Evolutionary conservation across 352 stramenopile genomes (phyloP).

Genomic region (Phytophthora hibernalis): DNA sequence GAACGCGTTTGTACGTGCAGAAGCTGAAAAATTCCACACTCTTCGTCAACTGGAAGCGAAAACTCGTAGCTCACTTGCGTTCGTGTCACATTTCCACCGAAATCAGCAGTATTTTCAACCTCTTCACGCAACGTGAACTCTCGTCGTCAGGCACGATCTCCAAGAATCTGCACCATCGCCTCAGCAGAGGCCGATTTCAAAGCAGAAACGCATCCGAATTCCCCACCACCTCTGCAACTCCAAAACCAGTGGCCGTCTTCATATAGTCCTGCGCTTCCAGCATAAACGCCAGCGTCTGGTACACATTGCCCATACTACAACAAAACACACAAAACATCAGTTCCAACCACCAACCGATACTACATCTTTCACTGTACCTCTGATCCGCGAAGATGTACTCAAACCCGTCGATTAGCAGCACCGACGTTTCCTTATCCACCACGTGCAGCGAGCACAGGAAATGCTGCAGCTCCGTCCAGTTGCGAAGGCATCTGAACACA

Average conservation of each 20-base stretch:
- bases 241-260: conserved; percentile 41
- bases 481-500: conserved; percentile 50
- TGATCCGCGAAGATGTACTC: conserved; percentile 60
- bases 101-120: conserved; percentile 17
- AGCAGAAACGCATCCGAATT: conserved; percentile 50
- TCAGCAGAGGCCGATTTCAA: conserved; percentile 39
- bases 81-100: conserved; percentile 11
- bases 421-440: conserved; percentile 47
- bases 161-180: conserved; percentile 66
- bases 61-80: conserved; percentile 47
- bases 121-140: conserved; percentile 46
- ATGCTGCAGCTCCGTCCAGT: conserved; percentile 56
- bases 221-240: conserved; percentile 46
- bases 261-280: conserved; percentile 64
- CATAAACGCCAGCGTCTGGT: conserved; percentile 66
- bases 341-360: not conserved
- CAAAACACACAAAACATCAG: not conserved
- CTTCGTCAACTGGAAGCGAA: conserved; percentile 18
- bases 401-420: conserved; percentile 66
- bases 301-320: conserved; percentile 55
- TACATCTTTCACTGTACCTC: conserved; percentile 32
- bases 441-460: conserved; percentile 71
- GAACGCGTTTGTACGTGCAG: conserved; percentile 33
- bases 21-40: conserved; percentile 43
- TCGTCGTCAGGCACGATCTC: conserved; percentile 34